A percentile compares a stretch with the other conserved stretches of the same genome.
phyloP scores from a whole-genome alignment of 2,329 filamentous ascomycete species.

The Aureobasidium sp. region DNA sequence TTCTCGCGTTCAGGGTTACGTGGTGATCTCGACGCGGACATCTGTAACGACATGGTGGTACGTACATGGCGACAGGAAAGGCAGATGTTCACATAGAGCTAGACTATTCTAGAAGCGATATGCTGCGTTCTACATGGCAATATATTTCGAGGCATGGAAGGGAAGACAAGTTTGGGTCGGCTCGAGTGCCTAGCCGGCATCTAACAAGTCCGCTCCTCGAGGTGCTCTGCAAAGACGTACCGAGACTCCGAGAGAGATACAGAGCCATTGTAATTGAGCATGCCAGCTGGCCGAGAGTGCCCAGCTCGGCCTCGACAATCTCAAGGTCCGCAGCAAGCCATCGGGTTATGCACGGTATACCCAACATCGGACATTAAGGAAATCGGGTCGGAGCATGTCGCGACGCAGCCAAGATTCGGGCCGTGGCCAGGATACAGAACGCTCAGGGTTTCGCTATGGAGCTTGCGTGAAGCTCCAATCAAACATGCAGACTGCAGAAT shows the following conservation, averaged over 20 bases:
- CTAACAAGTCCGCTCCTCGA: not conserved
- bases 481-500: not conserved
- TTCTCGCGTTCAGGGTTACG: conserved; percentile 14
- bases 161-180: not conserved
- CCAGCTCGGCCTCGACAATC: not conserved
- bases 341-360: not conserved
- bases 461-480: not conserved
- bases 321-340: not conserved
- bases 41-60: conserved; percentile 4
- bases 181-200: conserved; percentile 2
- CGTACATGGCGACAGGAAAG: not conserved
- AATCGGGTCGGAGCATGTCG: conserved; percentile 8
- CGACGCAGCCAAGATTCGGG: conserved; percentile 5
- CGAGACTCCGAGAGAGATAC: not conserved
- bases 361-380: conserved; percentile 9
- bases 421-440: not conserved
- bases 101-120: not conserved
- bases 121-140: not conserved
- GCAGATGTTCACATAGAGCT: not conserved
- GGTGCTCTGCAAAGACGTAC: not conserved
- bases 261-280: not conserved
- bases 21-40: not conserved
- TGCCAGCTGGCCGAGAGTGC: not conserved
- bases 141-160: not conserved
- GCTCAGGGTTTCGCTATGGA: not conserved